A percentile compares a stretch with the other conserved stretches of the same genome.
These are phyloP conservation scores for Teunomyces panamensis DNA, from an alignment of 805 yeast genomes.

Conservation along the genomic window DNA sequence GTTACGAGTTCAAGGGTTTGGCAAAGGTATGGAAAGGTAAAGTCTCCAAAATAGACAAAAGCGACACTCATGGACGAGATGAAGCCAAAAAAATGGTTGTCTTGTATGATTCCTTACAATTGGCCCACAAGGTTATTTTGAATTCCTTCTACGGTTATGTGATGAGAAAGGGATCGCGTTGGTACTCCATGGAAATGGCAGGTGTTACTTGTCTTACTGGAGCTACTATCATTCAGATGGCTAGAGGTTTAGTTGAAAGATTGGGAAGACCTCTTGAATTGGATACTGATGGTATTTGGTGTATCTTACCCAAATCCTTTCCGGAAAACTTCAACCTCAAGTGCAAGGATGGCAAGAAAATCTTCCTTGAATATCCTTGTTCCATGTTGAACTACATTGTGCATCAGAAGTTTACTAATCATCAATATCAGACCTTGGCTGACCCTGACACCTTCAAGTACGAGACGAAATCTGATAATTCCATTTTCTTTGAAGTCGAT, in stretches of 20 bases:
- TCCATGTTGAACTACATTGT: slow-evolving; percentile 93
- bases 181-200: slow-evolving; percentile 99
- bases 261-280: slow-evolving; percentile 93
- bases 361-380: slow-evolving; percentile 86
- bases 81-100: slow-evolving; percentile 95
- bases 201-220: slow-evolving; percentile 98
- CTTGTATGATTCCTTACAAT: slow-evolving; percentile 88
- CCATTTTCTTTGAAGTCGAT: slow-evolving; percentile 96
- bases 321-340: slow-evolving; percentile 83
- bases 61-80: slow-evolving; percentile 63
- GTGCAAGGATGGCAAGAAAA: slow-evolving; percentile 71
- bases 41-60: slow-evolving; percentile 47
- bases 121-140: slow-evolving; percentile 94
- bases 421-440: slow-evolving; percentile 84
- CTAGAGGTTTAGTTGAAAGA: slow-evolving; percentile 84
- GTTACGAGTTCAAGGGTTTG: slow-evolving; percentile 91
- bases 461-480: slow-evolving; percentile 80
- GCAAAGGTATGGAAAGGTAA: slow-evolving; percentile 95
- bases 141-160: slow-evolving; percentile 98
- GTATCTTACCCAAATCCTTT: slow-evolving; percentile 88
- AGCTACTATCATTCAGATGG: slow-evolving; percentile 97
- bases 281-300: slow-evolving; percentile 99
- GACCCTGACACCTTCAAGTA: slow-evolving; percentile 70
- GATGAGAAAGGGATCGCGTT: slow-evolving; percentile 97
- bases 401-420: slow-evolving; percentile 86